Percentiles rank a stretch among this genome's conserved stretches.
phyloP scores from a whole-genome alignment of 2,329 filamentous ascomycete species.

The Fusarium ramigenum region DNA sequence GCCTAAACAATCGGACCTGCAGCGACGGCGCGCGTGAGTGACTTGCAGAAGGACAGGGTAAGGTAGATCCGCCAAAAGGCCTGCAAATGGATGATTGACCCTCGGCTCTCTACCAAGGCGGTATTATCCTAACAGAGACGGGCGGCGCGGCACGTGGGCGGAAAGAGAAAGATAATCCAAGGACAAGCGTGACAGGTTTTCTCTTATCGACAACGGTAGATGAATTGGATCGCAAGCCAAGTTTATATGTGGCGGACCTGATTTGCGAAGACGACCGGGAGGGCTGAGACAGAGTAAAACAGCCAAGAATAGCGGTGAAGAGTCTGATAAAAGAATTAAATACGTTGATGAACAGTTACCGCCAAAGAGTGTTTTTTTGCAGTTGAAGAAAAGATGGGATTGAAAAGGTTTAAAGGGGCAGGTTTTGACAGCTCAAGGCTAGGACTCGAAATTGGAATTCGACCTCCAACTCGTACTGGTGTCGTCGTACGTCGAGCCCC shows the following conservation, averaged over 20 bases:
- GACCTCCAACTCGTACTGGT: constrained; percentile 25
- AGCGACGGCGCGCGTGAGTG: neutral
- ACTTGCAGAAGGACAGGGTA: constrained; percentile 10
- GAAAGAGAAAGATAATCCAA: constrained; percentile 6
- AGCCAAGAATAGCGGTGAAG: constrained; percentile 33
- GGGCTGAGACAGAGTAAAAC: constrained; percentile 27
- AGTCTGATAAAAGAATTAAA: neutral
- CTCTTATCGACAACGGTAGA: constrained; percentile 35
- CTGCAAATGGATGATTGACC: neutral
- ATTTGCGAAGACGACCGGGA: constrained; percentile 26
- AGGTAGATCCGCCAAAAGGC: constrained; percentile 5
- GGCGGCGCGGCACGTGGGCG: constrained; percentile 32
- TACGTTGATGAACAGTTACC: constrained; percentile 1
- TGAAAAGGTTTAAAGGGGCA: constrained; percentile 30
- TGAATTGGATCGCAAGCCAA: constrained; percentile 32
- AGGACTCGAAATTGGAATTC: constrained; percentile 32
- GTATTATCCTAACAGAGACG: constrained; percentile 23
- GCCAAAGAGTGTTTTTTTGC: constrained; percentile 12
- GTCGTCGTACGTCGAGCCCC: constrained; percentile 31
- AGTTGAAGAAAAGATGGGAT: constrained; percentile 11
- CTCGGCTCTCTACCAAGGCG: constrained; percentile 5
- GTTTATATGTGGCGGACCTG: constrained; percentile 14
- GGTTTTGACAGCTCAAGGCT: constrained; percentile 18
- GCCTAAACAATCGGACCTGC: constrained; percentile 24
- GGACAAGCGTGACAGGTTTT: constrained; percentile 23